These are phyloP conservation scores for Pestalotiopsis sp. DNA, from an alignment of 2,329 filamentous ascomycete species.

Conservation along the genomic window DNA sequence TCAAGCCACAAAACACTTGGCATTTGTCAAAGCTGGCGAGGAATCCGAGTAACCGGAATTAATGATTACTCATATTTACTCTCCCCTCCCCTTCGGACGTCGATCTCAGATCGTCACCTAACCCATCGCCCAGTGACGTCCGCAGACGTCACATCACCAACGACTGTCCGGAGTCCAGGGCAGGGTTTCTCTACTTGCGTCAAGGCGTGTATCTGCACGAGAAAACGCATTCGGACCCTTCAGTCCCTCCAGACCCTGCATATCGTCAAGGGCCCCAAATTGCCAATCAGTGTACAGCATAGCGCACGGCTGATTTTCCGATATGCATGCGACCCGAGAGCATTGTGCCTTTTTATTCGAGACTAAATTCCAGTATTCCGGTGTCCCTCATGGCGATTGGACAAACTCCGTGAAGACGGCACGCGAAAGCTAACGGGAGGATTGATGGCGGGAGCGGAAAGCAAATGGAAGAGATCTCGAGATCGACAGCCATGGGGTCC, in stretches of 20 bases:
- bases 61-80: background rate
- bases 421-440: background rate
- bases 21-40: background rate
- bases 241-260: background rate
- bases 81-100: background rate
- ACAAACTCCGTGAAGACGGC: background rate
- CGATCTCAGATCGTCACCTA: background rate
- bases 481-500: background rate
- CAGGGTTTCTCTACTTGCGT: background rate
- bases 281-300: background rate
- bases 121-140: background rate
- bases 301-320: background rate
- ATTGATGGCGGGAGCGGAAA: background rate
- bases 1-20: background rate
- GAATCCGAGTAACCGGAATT: background rate
- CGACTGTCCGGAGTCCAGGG: background rate
- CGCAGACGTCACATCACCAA: background rate
- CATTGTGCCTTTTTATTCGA: background rate
- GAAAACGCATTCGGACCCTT: background rate
- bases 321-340: background rate
- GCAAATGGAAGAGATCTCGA: background rate
- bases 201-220: background rate
- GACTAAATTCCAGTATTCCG: background rate
- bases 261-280: background rate
- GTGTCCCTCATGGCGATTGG: background rate